Evolutionary conservation across 2,329 filamentous ascomycete genomes (phyloP).

Genomic region (Monosporascus sp.): DNA sequence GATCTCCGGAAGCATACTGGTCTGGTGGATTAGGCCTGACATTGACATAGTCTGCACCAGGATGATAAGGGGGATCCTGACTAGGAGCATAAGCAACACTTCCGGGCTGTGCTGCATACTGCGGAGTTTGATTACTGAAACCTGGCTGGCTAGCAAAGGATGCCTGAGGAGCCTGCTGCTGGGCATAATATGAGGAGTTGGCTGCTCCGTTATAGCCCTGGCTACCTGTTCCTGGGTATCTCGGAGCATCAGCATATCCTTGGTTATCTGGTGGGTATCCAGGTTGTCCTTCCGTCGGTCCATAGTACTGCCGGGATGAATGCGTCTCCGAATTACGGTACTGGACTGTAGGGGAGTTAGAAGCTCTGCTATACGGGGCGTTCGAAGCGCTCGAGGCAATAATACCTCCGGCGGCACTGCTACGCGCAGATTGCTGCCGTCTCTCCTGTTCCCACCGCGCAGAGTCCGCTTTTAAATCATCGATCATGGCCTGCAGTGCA

Average conservation of each 20-base stretch:
- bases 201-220: slow-evolving; percentile 44
- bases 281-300: slow-evolving; percentile 33
- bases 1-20: slow-evolving; percentile 9
- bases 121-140: slow-evolving; percentile 22
- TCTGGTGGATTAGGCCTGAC: background rate
- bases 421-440: slow-evolving; percentile 49
- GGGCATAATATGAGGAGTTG: slow-evolving; percentile 28
- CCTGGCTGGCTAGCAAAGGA: slow-evolving; percentile 23
- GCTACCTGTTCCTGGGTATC: slow-evolving; percentile 47
- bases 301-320: slow-evolving; percentile 41
- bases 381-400: slow-evolving; percentile 46
- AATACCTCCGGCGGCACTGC: slow-evolving; percentile 53
- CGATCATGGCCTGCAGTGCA: slow-evolving; percentile 53
- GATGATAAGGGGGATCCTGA: slow-evolving; percentile 26
- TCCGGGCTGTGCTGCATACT: slow-evolving; percentile 21
- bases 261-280: slow-evolving; percentile 27
- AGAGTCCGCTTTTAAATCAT: slow-evolving; percentile 57
- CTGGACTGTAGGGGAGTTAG: slow-evolving; percentile 56
- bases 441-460: slow-evolving; percentile 58
- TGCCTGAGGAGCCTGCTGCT: slow-evolving; percentile 26
- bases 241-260: slow-evolving; percentile 38
- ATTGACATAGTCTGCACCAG: slow-evolving; percentile 24
- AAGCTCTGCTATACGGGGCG: slow-evolving; percentile 44
- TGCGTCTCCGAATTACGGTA: slow-evolving; percentile 52
- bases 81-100: slow-evolving; percentile 20